Percentiles rank a stretch among this genome's conserved stretches.
These are phyloP conservation scores for Nigrospora osmanthi DNA, from an alignment of 2,329 filamentous ascomycete genomes.

Conservation along the genomic window DNA sequence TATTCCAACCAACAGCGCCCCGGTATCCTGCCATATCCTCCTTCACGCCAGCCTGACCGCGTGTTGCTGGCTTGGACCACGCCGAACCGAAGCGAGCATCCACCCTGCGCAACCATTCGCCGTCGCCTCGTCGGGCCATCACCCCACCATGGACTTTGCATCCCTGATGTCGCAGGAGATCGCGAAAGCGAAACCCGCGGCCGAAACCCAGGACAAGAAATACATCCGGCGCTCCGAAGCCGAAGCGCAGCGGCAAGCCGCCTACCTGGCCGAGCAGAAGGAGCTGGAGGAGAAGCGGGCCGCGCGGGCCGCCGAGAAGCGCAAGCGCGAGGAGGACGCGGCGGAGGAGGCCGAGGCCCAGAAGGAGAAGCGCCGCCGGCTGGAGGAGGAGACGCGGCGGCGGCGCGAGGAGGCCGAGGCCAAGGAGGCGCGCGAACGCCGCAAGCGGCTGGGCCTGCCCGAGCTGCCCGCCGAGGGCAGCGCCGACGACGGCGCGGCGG, in stretches of 20 bases:
- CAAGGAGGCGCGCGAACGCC: slow-evolving; percentile 62
- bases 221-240: slow-evolving; percentile 80
- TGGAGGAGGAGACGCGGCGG: slow-evolving; percentile 73
- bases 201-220: slow-evolving; percentile 46
- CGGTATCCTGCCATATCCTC: too few relatives aligned
- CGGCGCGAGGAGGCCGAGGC: slow-evolving; percentile 66
- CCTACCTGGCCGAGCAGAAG: slow-evolving; percentile 77
- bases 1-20: too few relatives aligned
- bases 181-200: slow-evolving; percentile 58
- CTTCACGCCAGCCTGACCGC: too few relatives aligned
- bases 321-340: slow-evolving; percentile 83
- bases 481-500: slow-evolving; percentile 33
- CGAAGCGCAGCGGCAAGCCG: slow-evolving; percentile 72
- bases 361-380: slow-evolving; percentile 71
- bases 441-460: slow-evolving; percentile 74
- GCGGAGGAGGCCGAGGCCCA: slow-evolving; percentile 59
- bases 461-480: slow-evolving; percentile 50
- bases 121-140: background rate
- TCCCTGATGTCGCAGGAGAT: slow-evolving; percentile 91
- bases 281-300: slow-evolving; percentile 64
- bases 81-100: too few relatives aligned
- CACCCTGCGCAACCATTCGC: too few relatives aligned
- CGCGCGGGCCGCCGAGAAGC: slow-evolving; percentile 66
- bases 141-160: slow-evolving; percentile 82
- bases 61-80: too few relatives aligned